Evolutionary conservation across 441 rosid species (phyloP), one percentile per base, ranked within the genome.

Genomic region (Gossypium trilobum): DNA sequence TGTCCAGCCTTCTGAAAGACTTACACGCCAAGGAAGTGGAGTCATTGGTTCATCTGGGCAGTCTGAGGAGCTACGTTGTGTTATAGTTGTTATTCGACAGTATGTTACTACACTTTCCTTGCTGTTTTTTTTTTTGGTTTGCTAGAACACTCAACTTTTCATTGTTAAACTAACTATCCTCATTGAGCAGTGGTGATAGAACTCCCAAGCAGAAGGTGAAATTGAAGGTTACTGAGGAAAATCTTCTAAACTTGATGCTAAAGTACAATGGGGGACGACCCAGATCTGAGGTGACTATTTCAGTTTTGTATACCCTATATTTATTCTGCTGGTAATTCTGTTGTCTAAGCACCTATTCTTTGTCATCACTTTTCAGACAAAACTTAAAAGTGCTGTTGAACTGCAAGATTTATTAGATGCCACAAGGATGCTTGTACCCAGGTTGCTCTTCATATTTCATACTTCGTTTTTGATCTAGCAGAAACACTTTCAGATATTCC

Each of bases 151-250:
- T 55, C 10, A 61, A 51, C 68, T 71, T 78, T 68, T 70, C n/a
- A 16, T 72, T 58, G 70, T 79, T 33, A 78, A 31, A 74, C 27
- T 73, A 11, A 75, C 23, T 72, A 11, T 75, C 74, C 76, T 73
- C 60, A 72, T 25, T 78, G 75, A 69, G 63, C 87, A 95, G 99
- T 73, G 99, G 99, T 74, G 99, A 96, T 83, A 87, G 99, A 86
- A 96, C 99, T 82, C 97, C 99, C 78, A 96, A 96, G 82, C 99
- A 96, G 83, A 96, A 96, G 84, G 99, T 96, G 78, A 96, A 96
- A 81, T 82, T 96, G 87, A 96, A 88, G 84, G 98, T 96, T 74
- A 93, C 99, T 0, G 99, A 96, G 87, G 98, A 96, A 82, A 96
- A 87, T 75, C 86, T 96, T 71, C 82, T 96, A 55, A 96, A 91